Evolutionary conservation across 1,284 basidiomycete genomes (phyloP).

Genomic region (Ustilago esculenta): DNA sequence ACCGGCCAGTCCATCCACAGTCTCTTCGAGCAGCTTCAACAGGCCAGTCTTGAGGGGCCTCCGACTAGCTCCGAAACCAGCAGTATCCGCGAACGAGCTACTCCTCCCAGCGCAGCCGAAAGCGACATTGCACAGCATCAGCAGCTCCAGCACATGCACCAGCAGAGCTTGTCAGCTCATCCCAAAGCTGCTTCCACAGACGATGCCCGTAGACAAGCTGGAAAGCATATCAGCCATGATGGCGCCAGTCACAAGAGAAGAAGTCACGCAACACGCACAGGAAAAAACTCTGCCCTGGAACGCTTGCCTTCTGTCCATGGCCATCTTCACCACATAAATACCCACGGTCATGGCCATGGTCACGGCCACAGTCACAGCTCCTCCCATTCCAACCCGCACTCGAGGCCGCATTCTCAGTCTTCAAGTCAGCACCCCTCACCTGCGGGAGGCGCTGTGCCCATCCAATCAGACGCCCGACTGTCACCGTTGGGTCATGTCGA

Average conservation of each 20-base stretch:
- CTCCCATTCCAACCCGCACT: conserved; percentile 12
- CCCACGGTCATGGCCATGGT: conserved; percentile 32
- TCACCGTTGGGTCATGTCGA: conserved; percentile 24
- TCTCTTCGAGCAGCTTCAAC: conserved; percentile 45
- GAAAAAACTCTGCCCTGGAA: conserved; percentile 46
- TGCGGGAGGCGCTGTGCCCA: conserved; percentile 20
- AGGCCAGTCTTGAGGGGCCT: conserved; percentile 34
- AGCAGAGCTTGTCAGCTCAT: conserved; percentile 7
- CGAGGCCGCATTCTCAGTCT: conserved; percentile 35
- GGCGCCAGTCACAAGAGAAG: conserved; percentile 38
- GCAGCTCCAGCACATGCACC: conserved; percentile 23
- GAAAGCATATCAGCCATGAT: conserved; percentile 34
- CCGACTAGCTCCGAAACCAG: conserved; percentile 33
- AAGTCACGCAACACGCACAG: conserved; percentile 41
- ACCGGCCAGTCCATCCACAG: conserved; percentile 38
- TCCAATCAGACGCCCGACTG: conserved; percentile 21
- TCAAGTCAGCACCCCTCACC: conserved; percentile 42
- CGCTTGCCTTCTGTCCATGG: conserved; percentile 45
- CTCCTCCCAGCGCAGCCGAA: conserved; percentile 43
- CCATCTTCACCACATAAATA: conserved; percentile 36
- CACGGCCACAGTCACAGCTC: conserved; percentile 16
- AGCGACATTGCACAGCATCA: conserved; percentile 31
- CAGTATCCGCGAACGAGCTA: conserved; percentile 30
- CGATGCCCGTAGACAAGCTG: conserved; percentile 46
- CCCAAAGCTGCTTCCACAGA: conserved; percentile 47